phyloP scores from a whole-genome alignment of 176 grass and related monocot species.

The Chloris gayana region DNA sequence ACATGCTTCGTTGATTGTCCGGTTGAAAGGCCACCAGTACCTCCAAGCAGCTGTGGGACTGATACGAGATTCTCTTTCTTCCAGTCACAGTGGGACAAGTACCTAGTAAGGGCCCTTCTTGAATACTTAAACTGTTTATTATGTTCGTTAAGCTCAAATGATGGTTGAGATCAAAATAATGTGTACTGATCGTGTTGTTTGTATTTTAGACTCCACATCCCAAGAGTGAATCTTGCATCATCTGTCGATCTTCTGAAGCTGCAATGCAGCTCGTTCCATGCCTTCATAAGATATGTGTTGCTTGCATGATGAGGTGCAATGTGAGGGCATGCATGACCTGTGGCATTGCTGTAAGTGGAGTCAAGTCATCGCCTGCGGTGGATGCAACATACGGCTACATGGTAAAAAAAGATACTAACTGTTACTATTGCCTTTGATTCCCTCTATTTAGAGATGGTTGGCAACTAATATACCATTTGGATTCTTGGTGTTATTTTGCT shows the following conservation, averaged over 20 bases:
- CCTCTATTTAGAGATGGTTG: background rate
- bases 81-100: conserved; percentile 63
- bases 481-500: conserved; percentile 1
- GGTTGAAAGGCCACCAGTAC: conserved; percentile 40
- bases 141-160: background rate
- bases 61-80: conserved; percentile 65
- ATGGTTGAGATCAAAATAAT: conserved; percentile 9
- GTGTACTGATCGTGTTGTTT: conserved; percentile 23
- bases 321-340: conserved; percentile 58
- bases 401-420: conserved; percentile 33
- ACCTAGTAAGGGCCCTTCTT: conserved; percentile 49
- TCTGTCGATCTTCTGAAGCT: conserved; percentile 55
- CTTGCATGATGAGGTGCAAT: conserved; percentile 58
- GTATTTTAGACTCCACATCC: conserved; percentile 43
- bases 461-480: background rate
- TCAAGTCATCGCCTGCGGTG: conserved; percentile 48
- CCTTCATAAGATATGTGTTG: conserved; percentile 60
- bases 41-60: conserved; percentile 24
- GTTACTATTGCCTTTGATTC: conserved; percentile 2
- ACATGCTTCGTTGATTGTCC: conserved; percentile 43
- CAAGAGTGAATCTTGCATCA: conserved; percentile 52
- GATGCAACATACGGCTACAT: conserved; percentile 35
- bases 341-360: conserved; percentile 46
- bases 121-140: conserved; percentile 10
- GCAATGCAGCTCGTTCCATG: conserved; percentile 54